Evolutionary conservation across 176 grass and related monocot species (phyloP), one percentile per base, ranked within the genome.

Genomic region (Echinochloa phyllopogon): DNA sequence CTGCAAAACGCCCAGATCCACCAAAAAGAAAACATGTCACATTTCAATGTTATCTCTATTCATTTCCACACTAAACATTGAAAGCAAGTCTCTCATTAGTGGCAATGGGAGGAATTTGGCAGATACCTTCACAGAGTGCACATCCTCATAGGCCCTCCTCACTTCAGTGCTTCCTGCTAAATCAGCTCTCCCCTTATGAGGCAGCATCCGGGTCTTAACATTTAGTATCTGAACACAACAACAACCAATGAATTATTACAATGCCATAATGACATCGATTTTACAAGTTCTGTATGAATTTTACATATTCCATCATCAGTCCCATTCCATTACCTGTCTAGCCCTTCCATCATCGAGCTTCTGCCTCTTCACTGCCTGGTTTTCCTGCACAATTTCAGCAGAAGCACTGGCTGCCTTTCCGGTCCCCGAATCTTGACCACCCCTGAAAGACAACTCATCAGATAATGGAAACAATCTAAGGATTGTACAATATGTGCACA

Each of bases 331-430:
- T 88, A 94, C 96, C 96, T 94, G 86, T 92, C 93, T 94, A 6
- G 82, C 86, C 66, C 78, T 92, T 52, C 97, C 97, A 33, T 84
- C 74, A 69, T 94, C 94, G 37, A 99, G 81, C 25, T 96, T 99
- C 80, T 99, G 97, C 78, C 86, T 99, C 74, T 99, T 99, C 37
- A 99, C 77, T 3, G 97, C 93, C 68, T 99, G 97, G 62, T 96
- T 91, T 74, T 99, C 91, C 51, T 94, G 91, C 13, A 75, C 53
- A 75, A 99, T 80, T 51, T 92, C 94, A 87, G 74, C 61, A 33
- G 65, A 78, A 50, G 51, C 53, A 39, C 59, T 14, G 18, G 42
- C 51, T 45, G 75, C 51, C 75, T 80, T 91, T 73, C 51, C 68
- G 0, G 58, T 8, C n/a, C 45, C 48, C 66, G 59, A 57, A 59